Conservation (phyloP, 495 filamentous ascomycete species). For the Penicillium macrosclerotiorum region DNA sequence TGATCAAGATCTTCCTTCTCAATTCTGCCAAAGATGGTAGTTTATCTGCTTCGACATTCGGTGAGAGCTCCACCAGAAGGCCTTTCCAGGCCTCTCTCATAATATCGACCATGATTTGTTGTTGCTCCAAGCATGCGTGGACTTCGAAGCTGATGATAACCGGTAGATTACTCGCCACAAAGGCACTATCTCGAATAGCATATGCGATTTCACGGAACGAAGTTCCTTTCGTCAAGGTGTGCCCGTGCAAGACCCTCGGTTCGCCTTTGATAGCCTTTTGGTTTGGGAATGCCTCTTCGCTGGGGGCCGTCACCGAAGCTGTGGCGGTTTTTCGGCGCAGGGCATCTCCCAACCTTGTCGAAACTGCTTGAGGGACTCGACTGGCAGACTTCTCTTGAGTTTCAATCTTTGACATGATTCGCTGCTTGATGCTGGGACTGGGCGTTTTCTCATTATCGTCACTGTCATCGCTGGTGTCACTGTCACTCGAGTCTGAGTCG, state of each 20-base stretch:
- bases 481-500: constrained; percentile 29
- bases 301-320: not conserved
- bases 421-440: constrained; percentile 10
- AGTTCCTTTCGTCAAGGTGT: constrained; percentile 85
- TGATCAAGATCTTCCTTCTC: constrained; percentile 79
- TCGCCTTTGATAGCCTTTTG: constrained; percentile 48
- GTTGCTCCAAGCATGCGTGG: constrained; percentile 73
- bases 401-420: constrained; percentile 19
- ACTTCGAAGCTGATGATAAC: constrained; percentile 90
- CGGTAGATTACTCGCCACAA: constrained; percentile 70
- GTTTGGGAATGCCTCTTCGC: constrained; percentile 1
- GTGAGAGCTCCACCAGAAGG: constrained; percentile 59
- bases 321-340: constrained; percentile 21
- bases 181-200: constrained; percentile 75
- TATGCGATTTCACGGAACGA: constrained; percentile 80
- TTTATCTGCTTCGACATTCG: constrained; percentile 41
- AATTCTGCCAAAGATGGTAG: constrained; percentile 68
- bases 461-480: constrained; percentile 26
- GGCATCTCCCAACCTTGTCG: constrained; percentile 24
- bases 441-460: constrained; percentile 13
- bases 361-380: constrained; percentile 17
- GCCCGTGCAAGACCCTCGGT: constrained; percentile 81
- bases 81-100: constrained; percentile 76
- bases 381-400: constrained; percentile 17
- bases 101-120: constrained; percentile 85